phyloP scores from a whole-genome alignment of 768 basidiomycete species.

The Candolleomyces eurysporus region DNA sequence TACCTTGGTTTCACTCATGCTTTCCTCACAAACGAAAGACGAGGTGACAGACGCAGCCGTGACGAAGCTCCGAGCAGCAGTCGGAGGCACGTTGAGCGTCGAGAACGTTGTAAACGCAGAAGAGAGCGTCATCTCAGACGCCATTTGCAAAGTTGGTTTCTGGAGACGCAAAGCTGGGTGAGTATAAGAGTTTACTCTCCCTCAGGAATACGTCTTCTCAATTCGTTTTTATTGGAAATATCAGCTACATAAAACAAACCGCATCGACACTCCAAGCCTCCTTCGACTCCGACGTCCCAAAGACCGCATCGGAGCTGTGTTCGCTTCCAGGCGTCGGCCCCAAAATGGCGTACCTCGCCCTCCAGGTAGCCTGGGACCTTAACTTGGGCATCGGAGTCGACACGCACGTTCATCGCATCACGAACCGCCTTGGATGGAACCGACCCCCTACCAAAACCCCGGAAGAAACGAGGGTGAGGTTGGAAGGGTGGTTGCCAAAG shows the following conservation, averaged over 20 bases:
- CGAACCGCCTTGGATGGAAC: conserved; percentile 93
- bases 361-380: conserved; percentile 83
- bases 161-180: conserved; percentile 87
- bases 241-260: conserved; percentile 72
- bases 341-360: conserved; percentile 89
- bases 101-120: conserved; percentile 66
- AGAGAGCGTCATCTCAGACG: conserved; percentile 59
- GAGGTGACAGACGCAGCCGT: conserved; percentile 83
- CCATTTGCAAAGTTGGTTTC: conserved; percentile 90
- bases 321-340: conserved; percentile 90
- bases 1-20: conserved; percentile 89
- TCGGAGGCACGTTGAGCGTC: conserved; percentile 81
- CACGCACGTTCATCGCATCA: conserved; percentile 94
- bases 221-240: too few relatives aligned
- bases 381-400: conserved; percentile 94
- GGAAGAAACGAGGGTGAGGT: conserved; percentile 80
- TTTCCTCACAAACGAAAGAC: conserved; percentile 95
- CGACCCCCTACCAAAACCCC: conserved; percentile 78
- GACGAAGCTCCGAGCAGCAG: conserved; percentile 60
- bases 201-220: not conserved
- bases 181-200: conserved; percentile 22
- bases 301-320: conserved; percentile 85
- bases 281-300: conserved; percentile 83
- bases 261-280: conserved; percentile 67
- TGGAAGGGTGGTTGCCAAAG: conserved; percentile 81